Evolutionary conservation across 106 monocot species (phyloP).

Genomic region (Allium cepa): DNA sequence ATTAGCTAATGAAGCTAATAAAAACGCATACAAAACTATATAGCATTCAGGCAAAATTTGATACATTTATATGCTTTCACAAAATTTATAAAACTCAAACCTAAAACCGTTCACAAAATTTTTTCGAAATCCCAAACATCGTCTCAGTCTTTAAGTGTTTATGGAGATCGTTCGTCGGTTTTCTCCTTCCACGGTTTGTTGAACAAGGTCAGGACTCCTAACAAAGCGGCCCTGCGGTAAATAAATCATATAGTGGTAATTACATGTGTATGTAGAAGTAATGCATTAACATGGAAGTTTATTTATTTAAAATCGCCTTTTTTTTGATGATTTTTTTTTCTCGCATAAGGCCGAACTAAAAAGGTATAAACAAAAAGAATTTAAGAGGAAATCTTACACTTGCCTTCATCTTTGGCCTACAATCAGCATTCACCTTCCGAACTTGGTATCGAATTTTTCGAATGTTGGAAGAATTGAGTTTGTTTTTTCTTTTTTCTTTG

Average conservation of each 20-base stretch:
- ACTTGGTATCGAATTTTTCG: conserved; percentile 75
- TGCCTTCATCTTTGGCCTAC: conserved; percentile 63
- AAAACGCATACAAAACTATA: neutral
- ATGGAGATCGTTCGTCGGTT: neutral
- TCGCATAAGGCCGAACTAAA: neutral
- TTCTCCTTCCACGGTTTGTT: conserved; percentile 31
- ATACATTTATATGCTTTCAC: neutral
- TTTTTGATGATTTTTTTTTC: neutral
- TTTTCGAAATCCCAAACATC: neutral
- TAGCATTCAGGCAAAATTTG: neutral
- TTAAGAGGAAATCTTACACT: conserved; percentile 28
- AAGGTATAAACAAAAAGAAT: neutral
- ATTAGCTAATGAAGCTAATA: too few species aligned
- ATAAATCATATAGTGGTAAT: too few species aligned
- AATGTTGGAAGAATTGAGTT: conserved; percentile 31
- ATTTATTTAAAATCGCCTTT: neutral
- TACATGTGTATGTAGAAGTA: too few species aligned
- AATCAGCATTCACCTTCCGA: conserved; percentile 64
- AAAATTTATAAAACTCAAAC: neutral
- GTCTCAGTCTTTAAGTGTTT: neutral
- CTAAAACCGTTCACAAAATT: neutral
- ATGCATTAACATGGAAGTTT: neutral
- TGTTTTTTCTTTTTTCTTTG: conserved; percentile 64
- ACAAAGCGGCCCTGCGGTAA: conserved; percentile 42
- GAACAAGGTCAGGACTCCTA: conserved; percentile 25